phyloP scores from a whole-genome alignment of 2,329 filamentous ascomycete species.

The Helotiales sp. region DNA sequence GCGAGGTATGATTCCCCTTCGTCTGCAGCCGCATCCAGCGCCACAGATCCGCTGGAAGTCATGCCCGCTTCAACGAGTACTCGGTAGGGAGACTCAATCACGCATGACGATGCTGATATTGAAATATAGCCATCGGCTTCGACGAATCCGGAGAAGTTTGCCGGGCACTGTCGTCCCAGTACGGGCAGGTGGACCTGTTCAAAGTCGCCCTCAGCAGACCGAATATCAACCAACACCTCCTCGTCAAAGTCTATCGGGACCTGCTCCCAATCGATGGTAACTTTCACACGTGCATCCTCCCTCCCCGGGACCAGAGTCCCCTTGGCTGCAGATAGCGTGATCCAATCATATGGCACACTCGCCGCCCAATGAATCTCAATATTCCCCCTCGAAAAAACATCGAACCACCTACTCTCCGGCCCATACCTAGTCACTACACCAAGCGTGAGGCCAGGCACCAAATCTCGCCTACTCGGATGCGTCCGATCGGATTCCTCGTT shows the following conservation, averaged over 20 bases:
- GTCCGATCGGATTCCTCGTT: slow-evolving; percentile 60
- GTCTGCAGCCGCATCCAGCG: neutral
- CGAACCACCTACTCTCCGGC: slow-evolving; percentile 59
- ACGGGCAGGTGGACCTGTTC: slow-evolving; percentile 59
- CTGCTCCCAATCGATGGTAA: slow-evolving; percentile 51
- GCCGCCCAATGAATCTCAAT: slow-evolving; percentile 55
- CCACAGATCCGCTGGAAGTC: slow-evolving; percentile 6
- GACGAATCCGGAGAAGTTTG: slow-evolving; percentile 61
- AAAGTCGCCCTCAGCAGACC: slow-evolving; percentile 48
- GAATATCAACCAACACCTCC: slow-evolving; percentile 41
- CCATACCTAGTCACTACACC: slow-evolving; percentile 60
- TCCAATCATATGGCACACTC: slow-evolving; percentile 44
- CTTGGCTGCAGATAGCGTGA: slow-evolving; percentile 49
- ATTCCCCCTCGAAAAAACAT: slow-evolving; percentile 63
- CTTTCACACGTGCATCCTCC: slow-evolving; percentile 55
- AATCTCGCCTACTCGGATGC: slow-evolving; percentile 47
- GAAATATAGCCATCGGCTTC: slow-evolving; percentile 61
- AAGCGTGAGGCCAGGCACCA: slow-evolving; percentile 40
- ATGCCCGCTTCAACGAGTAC: slow-evolving; percentile 10
- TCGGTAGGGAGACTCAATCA: slow-evolving; percentile 3
- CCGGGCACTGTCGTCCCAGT: slow-evolving; percentile 52
- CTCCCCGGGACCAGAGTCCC: slow-evolving; percentile 54
- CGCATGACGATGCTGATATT: slow-evolving; percentile 49
- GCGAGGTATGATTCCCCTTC: slow-evolving; percentile 54
- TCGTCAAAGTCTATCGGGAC: slow-evolving; percentile 44